A percentile compares a stretch with the other conserved stretches of the same genome.
phyloP scores from a whole-genome alignment of 306 rosid genomes.

The Purshia tridentata region DNA sequence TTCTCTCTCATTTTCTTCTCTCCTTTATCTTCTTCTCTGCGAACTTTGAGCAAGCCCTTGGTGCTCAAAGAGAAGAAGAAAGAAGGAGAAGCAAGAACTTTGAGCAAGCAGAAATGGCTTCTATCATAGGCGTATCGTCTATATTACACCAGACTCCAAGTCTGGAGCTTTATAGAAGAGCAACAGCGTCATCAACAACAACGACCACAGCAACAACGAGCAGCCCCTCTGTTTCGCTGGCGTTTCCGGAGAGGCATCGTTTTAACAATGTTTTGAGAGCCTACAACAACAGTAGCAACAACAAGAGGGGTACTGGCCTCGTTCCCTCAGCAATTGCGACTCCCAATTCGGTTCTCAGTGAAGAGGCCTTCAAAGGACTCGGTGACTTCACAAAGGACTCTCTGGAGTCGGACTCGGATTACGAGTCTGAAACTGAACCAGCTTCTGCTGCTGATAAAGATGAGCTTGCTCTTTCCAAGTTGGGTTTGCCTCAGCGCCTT shows the following conservation, averaged over 20 bases:
- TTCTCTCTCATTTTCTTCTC: not conserved
- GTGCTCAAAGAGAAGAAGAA: not conserved
- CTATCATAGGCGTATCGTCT: conserved; percentile 66
- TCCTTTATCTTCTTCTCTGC: not conserved
- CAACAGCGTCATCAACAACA: conserved; percentile 13
- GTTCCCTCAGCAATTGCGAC: conserved; percentile 76
- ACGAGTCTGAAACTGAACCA: conserved; percentile 33
- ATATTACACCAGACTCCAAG: conserved; percentile 52
- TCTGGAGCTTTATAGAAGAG: conserved; percentile 41
- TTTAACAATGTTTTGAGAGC: conserved; percentile 46
- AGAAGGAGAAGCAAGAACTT: not conserved
- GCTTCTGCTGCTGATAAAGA: conserved; percentile 28
- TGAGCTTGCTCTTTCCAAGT: conserved; percentile 77
- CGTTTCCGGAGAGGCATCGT: conserved; percentile 53
- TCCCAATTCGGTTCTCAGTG: conserved; percentile 88
- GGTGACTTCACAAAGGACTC: conserved; percentile 48
- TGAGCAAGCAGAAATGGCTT: conserved; percentile 47
- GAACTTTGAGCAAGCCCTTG: conserved; percentile 15
- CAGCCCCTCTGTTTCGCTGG: conserved; percentile 41
- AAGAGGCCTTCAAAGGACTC: conserved; percentile 78
- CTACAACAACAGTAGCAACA: not conserved
- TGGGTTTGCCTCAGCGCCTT: conserved; percentile 67
- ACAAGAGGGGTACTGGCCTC: conserved; percentile 18
- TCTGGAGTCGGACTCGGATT: conserved; percentile 30
- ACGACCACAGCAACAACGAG: conserved; percentile 21